Percentiles rank a stretch among this genome's conserved stretches.
Conservation (phyloP, 1,284 basidiomycete genomes). For the Sanghuangporus baumii region DNA sequence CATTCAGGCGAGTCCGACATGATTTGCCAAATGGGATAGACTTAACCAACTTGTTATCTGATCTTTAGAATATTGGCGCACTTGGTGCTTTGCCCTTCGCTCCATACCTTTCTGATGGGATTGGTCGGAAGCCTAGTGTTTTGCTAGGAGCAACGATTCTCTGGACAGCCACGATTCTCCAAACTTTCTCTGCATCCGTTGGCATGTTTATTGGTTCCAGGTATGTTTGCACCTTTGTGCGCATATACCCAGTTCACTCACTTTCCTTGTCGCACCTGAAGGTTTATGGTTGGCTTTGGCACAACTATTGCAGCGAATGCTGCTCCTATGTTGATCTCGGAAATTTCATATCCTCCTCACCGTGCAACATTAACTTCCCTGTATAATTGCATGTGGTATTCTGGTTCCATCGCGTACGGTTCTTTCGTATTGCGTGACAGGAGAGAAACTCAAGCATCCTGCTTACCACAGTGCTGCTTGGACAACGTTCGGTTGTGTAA, state of each 20-base stretch:
- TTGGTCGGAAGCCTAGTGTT: constrained; percentile 61
- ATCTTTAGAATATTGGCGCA: constrained; percentile 38
- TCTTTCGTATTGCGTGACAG: constrained; percentile 15
- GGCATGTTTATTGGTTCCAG: constrained; percentile 80
- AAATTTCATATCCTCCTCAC: constrained; percentile 71
- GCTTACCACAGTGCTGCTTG: constrained; percentile 53
- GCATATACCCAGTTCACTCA: background rate
- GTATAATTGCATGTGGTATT: constrained; percentile 80
- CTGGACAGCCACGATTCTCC: constrained; percentile 59
- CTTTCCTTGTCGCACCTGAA: constrained; percentile 20
- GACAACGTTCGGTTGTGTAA: constrained; percentile 69
- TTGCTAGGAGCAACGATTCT: constrained; percentile 57
- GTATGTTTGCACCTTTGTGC: constrained; percentile 28
- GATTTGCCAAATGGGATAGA: background rate
- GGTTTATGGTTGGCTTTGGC: constrained; percentile 76
- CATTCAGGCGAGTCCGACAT: constrained; percentile 31
- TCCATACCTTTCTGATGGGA: constrained; percentile 62
- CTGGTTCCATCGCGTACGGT: constrained; percentile 62
- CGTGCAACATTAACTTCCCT: constrained; percentile 65
- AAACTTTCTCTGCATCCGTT: constrained; percentile 64
- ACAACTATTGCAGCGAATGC: constrained; percentile 67
- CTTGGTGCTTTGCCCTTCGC: constrained; percentile 64
- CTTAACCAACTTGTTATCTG: background rate
- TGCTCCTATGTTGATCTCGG: constrained; percentile 58
- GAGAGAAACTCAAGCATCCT: constrained; percentile 5